Conservation (phyloP, 495 filamentous ascomycete species). For the Penicillium daleae region DNA sequence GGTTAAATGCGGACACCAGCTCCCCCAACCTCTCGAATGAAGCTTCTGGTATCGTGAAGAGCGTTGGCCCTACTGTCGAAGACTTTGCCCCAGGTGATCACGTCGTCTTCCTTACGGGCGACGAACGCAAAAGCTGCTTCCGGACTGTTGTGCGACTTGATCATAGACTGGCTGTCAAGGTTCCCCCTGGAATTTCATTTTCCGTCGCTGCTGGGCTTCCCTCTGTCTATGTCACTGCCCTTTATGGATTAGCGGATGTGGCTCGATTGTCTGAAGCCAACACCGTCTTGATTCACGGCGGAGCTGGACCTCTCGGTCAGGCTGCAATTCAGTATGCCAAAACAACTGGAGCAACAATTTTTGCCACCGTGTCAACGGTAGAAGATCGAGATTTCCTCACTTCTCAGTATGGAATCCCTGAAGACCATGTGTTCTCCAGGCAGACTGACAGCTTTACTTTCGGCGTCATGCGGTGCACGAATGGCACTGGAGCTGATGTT, state of each 20-base stretch:
- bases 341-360: slow-evolving; percentile 40
- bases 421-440: slow-evolving; percentile 49
- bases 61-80: slow-evolving; percentile 13
- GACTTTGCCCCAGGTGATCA: slow-evolving; percentile 21
- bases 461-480: slow-evolving; percentile 52
- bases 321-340: slow-evolving; percentile 50
- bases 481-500: slow-evolving; percentile 57
- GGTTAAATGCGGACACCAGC: slow-evolving; percentile 9
- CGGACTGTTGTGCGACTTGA: slow-evolving; percentile 23
- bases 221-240: slow-evolving; percentile 29
- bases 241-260: slow-evolving; percentile 38
- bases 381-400: slow-evolving; percentile 46
- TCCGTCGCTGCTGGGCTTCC: slow-evolving; percentile 35
- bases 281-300: slow-evolving; percentile 55
- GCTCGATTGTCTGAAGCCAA: slow-evolving; percentile 27
- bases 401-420: slow-evolving; percentile 40
- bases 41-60: slow-evolving; percentile 22
- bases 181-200: slow-evolving; percentile 27
- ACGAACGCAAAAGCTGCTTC: slow-evolving; percentile 9
- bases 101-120: slow-evolving; percentile 21
- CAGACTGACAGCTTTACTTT: slow-evolving; percentile 51
- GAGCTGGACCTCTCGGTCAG: slow-evolving; percentile 51
- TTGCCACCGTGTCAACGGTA: slow-evolving; percentile 47
- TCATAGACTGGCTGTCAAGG: slow-evolving; percentile 16
- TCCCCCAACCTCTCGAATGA: slow-evolving; percentile 11